These are phyloP conservation scores for Mortierella sp. DNA, from an alignment of 371 early-diverging fungal genomes.

Conservation along the genomic window DNA sequence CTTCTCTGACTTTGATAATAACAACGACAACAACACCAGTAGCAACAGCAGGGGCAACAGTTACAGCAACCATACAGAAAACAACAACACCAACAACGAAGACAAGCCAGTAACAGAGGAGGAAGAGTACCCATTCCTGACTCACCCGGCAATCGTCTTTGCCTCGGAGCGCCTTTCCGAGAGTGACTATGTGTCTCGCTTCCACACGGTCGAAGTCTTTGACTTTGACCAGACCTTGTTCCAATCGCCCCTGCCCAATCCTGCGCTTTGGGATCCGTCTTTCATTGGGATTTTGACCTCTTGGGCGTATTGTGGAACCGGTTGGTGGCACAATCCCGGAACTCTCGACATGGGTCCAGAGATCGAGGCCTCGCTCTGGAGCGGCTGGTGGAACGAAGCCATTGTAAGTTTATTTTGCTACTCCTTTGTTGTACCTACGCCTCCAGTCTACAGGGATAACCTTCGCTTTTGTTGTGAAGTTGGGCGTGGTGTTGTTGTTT, in stretches of 20 bases:
- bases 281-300: constrained; percentile 69
- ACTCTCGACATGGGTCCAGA: constrained; percentile 64
- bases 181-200: not conserved
- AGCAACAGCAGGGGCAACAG: not conserved
- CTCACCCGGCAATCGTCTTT: constrained; percentile 46
- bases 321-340: constrained; percentile 79
- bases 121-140: constrained; percentile 2
- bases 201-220: constrained; percentile 64
- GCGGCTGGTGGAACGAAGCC: constrained; percentile 57
- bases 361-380: constrained; percentile 36
- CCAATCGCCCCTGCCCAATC: constrained; percentile 79
- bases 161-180: constrained; percentile 29
- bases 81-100: not conserved
- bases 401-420: constrained; percentile 35
- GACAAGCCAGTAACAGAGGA: not conserved
- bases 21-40: not conserved
- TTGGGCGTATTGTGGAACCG: constrained; percentile 65
- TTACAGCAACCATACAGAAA: not conserved
- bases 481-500: not conserved
- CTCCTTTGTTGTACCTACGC: not conserved
- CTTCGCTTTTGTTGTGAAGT: not conserved
- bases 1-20: not conserved
- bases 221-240: constrained; percentile 87
- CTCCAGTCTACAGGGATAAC: not conserved
- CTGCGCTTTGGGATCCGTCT: constrained; percentile 71